Evolutionary conservation across 192 early-diverging fungal genomes (phyloP).

Genomic region (Spizellomyces punctatus): DNA sequence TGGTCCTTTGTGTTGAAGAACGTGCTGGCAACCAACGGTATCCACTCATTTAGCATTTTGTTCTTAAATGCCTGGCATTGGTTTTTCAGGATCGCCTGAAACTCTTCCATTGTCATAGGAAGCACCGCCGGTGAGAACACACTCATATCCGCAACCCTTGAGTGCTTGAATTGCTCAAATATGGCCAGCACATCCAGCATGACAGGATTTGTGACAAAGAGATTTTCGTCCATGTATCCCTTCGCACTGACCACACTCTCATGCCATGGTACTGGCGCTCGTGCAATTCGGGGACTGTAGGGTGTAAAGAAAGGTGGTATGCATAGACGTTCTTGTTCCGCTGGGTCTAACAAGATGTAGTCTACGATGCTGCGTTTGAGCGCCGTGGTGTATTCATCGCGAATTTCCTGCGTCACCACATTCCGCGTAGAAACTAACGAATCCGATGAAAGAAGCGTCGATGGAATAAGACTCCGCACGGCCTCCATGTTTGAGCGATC

Average conservation of each 20-base stretch:
- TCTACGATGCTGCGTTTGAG: constrained; percentile 57
- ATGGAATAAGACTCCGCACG: constrained; percentile 40
- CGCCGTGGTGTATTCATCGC: constrained; percentile 43
- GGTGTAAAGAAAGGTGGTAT: constrained; percentile 44
- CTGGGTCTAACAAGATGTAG: constrained; percentile 59
- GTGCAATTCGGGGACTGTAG: constrained; percentile 45
- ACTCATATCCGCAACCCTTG: constrained; percentile 51
- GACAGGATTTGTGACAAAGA: constrained; percentile 60
- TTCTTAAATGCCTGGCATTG: constrained; percentile 55
- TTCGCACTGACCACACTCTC: constrained; percentile 38
- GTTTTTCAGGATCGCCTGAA: constrained; percentile 53
- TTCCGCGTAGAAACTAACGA: constrained; percentile 26
- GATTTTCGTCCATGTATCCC: constrained; percentile 44
- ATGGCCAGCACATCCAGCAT: constrained; percentile 52
- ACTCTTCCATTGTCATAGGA: constrained; percentile 61
- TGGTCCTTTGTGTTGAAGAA: constrained; percentile 59
- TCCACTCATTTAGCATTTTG: constrained; percentile 64
- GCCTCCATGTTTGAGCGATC: constrained; percentile 34
- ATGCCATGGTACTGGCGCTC: constrained; percentile 69
- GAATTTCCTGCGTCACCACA: constrained; percentile 46
- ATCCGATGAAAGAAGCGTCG: constrained; percentile 30
- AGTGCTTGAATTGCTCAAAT: constrained; percentile 43
- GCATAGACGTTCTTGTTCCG: constrained; percentile 48
- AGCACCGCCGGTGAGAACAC: constrained; percentile 48
- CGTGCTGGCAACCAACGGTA: constrained; percentile 59